phyloP scores from a whole-genome alignment of 805 yeast species.

The Kockiozyma suomiensis region DNA sequence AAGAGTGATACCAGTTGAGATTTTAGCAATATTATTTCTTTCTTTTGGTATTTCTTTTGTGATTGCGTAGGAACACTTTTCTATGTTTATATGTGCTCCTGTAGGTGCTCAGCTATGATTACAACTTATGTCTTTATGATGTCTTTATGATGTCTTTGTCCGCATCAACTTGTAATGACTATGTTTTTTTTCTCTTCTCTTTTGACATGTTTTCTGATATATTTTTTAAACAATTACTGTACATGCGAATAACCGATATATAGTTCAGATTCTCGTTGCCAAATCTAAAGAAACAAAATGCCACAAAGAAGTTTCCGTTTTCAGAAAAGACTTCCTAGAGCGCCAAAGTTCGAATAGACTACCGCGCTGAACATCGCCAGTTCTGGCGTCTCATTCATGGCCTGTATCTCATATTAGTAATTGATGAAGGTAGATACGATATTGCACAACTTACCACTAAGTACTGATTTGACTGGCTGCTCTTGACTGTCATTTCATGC shows the following conservation, averaged over 20 bases:
- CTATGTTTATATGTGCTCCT: neutral
- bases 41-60: neutral
- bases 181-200: neutral
- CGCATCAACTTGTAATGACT: neutral
- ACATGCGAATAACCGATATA: neutral
- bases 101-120: neutral
- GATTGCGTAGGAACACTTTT: too few species aligned
- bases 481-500: conserved; percentile 47
- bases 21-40: neutral
- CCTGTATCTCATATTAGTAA: conserved; percentile 21
- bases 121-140: neutral
- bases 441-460: conserved; percentile 38
- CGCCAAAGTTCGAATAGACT: conserved; percentile 75
- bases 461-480: conserved; percentile 51
- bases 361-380: conserved; percentile 87
- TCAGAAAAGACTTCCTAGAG: neutral
- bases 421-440: neutral
- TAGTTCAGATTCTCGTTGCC: neutral
- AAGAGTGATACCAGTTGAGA: neutral
- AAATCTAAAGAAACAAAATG: neutral
- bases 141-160: neutral
- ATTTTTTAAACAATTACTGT: neutral
- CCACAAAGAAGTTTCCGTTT: neutral
- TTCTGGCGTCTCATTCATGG: conserved; percentile 58
- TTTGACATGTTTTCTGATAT: neutral